Base-by-base conservation (phyloP, 75 land plant species). In the Adiantum capillusveneris region DNA sequence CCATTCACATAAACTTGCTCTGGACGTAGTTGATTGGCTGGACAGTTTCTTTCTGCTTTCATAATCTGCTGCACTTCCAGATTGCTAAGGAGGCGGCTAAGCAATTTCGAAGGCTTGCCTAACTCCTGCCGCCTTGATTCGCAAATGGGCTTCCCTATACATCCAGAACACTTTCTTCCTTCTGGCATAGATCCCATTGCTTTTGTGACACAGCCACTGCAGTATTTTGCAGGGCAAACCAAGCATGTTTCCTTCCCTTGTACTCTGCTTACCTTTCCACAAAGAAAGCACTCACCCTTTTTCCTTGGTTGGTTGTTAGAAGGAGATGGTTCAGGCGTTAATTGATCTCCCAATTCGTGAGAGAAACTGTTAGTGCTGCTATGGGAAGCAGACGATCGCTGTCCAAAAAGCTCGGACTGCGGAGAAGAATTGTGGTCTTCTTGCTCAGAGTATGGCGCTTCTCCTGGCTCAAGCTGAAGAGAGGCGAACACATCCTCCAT, bases 181-280 rank as follows among this genome's bases (percentile, higher is more conserved):
- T 93, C 98, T 9, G 98, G 98, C 98, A 93, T 93, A 7, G 98
- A 93, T 7, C 94, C 98, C 98, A 93, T 93, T 20, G 84, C 94
- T 54, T 67, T 63, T 25, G 88, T 78, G 53, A 93, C 75, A 68
- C 98, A 93, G 53, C 74, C 85, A 41, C 82, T 72, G 60, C 98
- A 93, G 64, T 81, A 88, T 65, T 75, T 88, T 14, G 90, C 79
- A 64, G 72, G 75, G 57, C 98, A 93, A 17, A 85, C 89, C 41
- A 93, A 62, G 58, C 98, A 93, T 0, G 69, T 68, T 68, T 93
- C 98, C 62, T 79, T 93, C 7, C 88, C 90, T 66, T 74, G 72
- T 51, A 81, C 65, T 21, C 58, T 53, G 64, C 69, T 73, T 26
- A 69, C 80, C 56, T 75, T 83, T 14, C 79, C 75, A 53, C 96